Evolutionary conservation across 371 early-diverging fungal genomes (phyloP).

Genomic region (Batrachochytrium dendrobatidis): DNA sequence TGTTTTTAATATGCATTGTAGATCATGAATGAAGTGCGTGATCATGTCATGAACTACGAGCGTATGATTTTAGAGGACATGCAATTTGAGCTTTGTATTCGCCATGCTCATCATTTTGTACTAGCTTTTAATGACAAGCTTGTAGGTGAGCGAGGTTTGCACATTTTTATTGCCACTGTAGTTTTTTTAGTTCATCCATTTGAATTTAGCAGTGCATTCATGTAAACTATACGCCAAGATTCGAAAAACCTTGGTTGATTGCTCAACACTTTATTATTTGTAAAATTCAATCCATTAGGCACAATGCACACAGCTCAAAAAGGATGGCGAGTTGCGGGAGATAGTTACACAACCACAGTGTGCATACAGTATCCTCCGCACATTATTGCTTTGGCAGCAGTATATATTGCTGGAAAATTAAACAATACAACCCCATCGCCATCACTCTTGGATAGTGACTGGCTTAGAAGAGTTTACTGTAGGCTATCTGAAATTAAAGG

Average conservation of each 20-base stretch:
- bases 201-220: no score
- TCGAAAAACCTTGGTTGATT: no score
- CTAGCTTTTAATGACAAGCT: conserved; percentile 4
- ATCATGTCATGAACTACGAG: conserved; percentile 9
- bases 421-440: not conserved
- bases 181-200: no score
- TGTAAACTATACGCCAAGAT: no score
- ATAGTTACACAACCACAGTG: conserved; percentile 70
- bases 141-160: no score
- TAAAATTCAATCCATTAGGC: no score
- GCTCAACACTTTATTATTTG: no score
- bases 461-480: not conserved
- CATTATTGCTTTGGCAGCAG: conserved; percentile 72
- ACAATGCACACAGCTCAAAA: no score
- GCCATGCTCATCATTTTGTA: conserved; percentile 8
- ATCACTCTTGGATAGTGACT: not conserved
- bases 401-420: conserved; percentile 63
- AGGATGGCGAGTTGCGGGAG: conserved; percentile 21
- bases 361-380: conserved; percentile 81
- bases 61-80: conserved; percentile 10
- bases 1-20: not conserved
- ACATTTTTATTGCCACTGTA: no score
- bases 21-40: conserved; percentile 11
- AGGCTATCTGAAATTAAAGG: not conserved
- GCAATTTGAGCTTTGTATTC: conserved; percentile 9